phyloP scores from a whole-genome alignment of 805 yeast species.

The Candida pseudofarinosa region DNA sequence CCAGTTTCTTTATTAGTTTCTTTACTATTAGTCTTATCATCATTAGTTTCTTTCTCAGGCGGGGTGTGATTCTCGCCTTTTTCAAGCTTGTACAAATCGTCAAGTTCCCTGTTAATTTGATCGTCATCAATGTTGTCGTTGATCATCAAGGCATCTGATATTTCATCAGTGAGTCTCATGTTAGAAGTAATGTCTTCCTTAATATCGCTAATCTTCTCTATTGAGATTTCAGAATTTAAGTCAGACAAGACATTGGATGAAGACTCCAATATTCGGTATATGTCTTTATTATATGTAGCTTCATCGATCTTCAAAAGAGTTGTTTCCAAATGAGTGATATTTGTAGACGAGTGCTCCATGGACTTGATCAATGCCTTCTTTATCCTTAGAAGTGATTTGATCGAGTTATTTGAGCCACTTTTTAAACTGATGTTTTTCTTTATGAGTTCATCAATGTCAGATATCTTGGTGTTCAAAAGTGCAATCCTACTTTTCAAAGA shows the following conservation, averaged over 20 bases:
- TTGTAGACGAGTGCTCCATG: conserved; percentile 12
- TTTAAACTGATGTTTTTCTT: conserved; percentile 14
- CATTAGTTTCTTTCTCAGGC: neutral
- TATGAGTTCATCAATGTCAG: conserved; percentile 12
- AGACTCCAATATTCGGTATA: conserved; percentile 22
- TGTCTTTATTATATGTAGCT: conserved; percentile 23
- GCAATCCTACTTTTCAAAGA: conserved; percentile 15
- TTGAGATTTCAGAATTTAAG: conserved; percentile 24
- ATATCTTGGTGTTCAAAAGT: conserved; percentile 17
- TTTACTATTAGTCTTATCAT: neutral
- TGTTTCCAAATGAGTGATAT: conserved; percentile 18
- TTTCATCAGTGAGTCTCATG: conserved; percentile 17
- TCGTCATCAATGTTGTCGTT: conserved; percentile 26
- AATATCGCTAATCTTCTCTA: conserved; percentile 24
- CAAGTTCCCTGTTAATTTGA: conserved; percentile 21
- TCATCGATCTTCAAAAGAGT: conserved; percentile 33
- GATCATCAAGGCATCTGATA: conserved; percentile 19
- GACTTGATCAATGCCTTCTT: conserved; percentile 14
- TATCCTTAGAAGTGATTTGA: conserved; percentile 6
- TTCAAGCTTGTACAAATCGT: conserved; percentile 2
- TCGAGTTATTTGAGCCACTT: conserved; percentile 4
- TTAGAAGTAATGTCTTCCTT: conserved; percentile 21
- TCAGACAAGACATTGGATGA: conserved; percentile 22
- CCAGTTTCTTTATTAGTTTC: neutral
- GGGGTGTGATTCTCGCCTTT: neutral